phyloP scores from a whole-genome alignment of 2,329 filamentous ascomycete genomes.

The Fusarium sp. region DNA sequence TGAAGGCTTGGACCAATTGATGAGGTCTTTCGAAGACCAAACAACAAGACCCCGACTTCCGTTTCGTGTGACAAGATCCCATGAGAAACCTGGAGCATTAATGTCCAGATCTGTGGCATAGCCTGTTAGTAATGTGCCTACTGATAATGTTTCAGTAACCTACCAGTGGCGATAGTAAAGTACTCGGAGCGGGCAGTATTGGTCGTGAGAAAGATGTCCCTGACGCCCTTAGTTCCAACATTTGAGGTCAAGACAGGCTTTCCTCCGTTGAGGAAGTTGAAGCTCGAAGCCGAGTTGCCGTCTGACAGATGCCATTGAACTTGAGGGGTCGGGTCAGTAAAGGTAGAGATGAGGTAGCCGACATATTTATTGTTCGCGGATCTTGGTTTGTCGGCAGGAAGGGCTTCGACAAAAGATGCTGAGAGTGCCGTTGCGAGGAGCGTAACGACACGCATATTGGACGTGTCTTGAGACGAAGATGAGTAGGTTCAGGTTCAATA shows the following conservation, averaged over 20 bases:
- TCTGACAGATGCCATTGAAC: constrained; percentile 49
- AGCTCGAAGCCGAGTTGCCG: constrained; percentile 45
- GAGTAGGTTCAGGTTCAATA: neutral
- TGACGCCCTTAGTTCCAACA: constrained; percentile 48
- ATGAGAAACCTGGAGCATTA: constrained; percentile 47
- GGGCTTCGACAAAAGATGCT: constrained; percentile 3
- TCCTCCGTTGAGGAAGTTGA: constrained; percentile 47
- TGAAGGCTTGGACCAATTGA: constrained; percentile 47
- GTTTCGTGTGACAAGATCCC: constrained; percentile 48
- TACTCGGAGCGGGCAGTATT: constrained; percentile 48
- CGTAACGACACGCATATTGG: constrained; percentile 2
- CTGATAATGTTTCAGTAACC: neutral
- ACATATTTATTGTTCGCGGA: constrained; percentile 17
- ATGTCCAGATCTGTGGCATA: constrained; percentile 48
- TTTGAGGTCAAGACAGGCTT: constrained; percentile 46
- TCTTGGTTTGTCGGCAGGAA: constrained; percentile 5
- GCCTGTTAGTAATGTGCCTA: neutral
- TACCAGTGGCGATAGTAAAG: constrained; percentile 50
- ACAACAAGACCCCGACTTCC: constrained; percentile 51
- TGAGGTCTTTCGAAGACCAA: constrained; percentile 49
- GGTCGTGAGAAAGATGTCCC: constrained; percentile 49
- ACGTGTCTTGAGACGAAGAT: neutral
- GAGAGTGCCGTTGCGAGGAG: constrained; percentile 9
- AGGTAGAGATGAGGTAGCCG: constrained; percentile 51
- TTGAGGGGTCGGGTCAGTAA: constrained; percentile 46